A percentile compares a stretch with the other conserved stretches of the same genome.
Conservation (phyloP, 2,329 filamentous ascomycete genomes). For the Colletotrichum orbiculare region DNA sequence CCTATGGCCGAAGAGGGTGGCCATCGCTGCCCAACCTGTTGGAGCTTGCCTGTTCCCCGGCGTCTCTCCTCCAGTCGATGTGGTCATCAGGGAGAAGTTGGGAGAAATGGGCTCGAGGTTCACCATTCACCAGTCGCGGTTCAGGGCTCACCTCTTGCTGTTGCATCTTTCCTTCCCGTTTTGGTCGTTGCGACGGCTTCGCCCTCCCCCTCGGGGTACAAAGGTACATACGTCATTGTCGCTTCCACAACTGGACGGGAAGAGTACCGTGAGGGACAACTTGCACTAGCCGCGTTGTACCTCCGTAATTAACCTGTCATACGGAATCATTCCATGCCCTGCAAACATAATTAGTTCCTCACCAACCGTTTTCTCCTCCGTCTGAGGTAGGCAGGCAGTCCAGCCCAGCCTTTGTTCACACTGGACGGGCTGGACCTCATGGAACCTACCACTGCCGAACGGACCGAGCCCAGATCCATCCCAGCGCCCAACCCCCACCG, state of each 20-base stretch:
- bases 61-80: conserved; percentile 32
- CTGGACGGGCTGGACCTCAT: conserved; percentile 54
- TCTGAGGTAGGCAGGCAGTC: too few species aligned
- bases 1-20: conserved; percentile 33
- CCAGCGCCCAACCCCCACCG: conserved; percentile 31
- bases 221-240: neutral
- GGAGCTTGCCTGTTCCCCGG: conserved; percentile 16
- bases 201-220: conserved; percentile 9
- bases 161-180: conserved; percentile 33
- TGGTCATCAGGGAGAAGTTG: conserved; percentile 15
- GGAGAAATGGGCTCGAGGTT: conserved; percentile 4
- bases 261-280: too few species aligned
- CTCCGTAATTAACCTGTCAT: neutral
- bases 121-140: conserved; percentile 4
- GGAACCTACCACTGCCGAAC: conserved; percentile 18
- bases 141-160: conserved; percentile 27
- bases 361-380: too few species aligned
- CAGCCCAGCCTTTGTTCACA: neutral
- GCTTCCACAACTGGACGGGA: neutral
- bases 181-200: conserved; percentile 32
- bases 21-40: conserved; percentile 39
- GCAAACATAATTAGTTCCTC: neutral
- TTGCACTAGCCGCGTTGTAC: too few species aligned
- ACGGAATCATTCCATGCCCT: conserved; percentile 19
- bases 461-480: neutral